Evolutionary conservation across 2,329 filamentous ascomycete genomes (phyloP).

Genomic region (Pezicula rhizophila): DNA sequence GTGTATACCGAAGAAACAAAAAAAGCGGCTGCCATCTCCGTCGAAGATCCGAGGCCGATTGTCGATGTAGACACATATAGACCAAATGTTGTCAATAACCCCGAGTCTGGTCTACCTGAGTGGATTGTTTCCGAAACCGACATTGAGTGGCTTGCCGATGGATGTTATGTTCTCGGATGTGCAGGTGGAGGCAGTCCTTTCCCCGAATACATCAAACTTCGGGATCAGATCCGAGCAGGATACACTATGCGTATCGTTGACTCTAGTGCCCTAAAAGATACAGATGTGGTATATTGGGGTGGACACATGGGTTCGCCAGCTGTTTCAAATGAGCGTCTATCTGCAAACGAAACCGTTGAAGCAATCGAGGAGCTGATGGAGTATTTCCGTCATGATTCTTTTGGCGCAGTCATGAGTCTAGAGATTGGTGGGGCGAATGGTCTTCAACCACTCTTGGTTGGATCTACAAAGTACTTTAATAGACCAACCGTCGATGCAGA

Average conservation of each 20-base stretch:
- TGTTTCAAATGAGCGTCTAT: conserved; percentile 36
- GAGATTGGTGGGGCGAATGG: conserved; percentile 39
- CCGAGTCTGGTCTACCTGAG: conserved; percentile 17
- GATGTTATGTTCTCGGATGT: conserved; percentile 42
- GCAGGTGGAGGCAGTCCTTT: conserved; percentile 42
- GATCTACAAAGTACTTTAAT: conserved; percentile 26
- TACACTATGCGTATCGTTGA: conserved; percentile 35
- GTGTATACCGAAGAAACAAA: conserved; percentile 5
- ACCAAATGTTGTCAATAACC: conserved; percentile 31
- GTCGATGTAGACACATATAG: conserved; percentile 30
- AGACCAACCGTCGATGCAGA: conserved; percentile 37
- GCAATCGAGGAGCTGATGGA: conserved; percentile 33
- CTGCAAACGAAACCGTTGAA: conserved; percentile 33
- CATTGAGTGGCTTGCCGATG: conserved; percentile 37
- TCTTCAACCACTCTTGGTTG: conserved; percentile 24
- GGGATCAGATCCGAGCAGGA: conserved; percentile 33
- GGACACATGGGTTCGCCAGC: conserved; percentile 38
- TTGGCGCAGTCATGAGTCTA: conserved; percentile 26
- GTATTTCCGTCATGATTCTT: conserved; percentile 24
- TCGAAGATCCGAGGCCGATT: conserved; percentile 13
- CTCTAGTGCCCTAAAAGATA: conserved; percentile 35
- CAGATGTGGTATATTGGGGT: conserved; percentile 38
- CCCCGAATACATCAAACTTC: conserved; percentile 35
- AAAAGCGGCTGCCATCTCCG: conserved; percentile 7
- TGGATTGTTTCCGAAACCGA: conserved; percentile 41